Base-by-base conservation (phyloP, 805 yeast genomes). In the Saturnispora halmiae region DNA sequence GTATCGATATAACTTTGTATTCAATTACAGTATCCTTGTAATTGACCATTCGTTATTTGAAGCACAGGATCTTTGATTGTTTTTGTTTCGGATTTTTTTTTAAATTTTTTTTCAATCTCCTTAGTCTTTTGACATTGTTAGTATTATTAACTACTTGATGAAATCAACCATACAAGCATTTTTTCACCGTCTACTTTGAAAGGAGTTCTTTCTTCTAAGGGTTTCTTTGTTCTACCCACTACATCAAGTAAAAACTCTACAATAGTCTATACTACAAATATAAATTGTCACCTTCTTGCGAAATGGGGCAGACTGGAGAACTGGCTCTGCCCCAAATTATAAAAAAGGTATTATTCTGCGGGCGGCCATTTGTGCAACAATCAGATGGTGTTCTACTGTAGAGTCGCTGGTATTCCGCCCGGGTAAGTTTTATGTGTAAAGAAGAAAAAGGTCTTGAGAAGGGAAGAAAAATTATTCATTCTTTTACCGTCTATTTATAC, bases 371-470 rank as follows among this genome's bases (percentile, higher is more conserved):
- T 62, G 51, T 62, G 65, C 65, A 53, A 50, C 48, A 44, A 44
- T 46, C 51, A 53, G 62, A 60, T 48, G 50, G 61, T 51, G 29
- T 38, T 53, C 41, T 45, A 38, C 37, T 58, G 55, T 51, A 45
- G 56, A 50, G 39, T 50, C 62, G 65, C 67, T 62, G 67, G 67
- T 62, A 62, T 41, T 61, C 65, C 67, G 54, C 60, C 61, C 60
- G 65, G 60, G 57, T 25, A 31, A 29, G 47, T 46, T 50, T 46
- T 58, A 53, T 56, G 60, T 59, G 51, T 37, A 46, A 36, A 41
- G 44, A 43, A 43, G 37, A 36, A 37, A 33, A 37, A 34, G 37
- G 34, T 34, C 34, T 15, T 27, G 26, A 31, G 13, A 24, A 31
- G 34, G 35, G 35, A 32, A 10, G 22, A 20, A 31, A 36, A 21